phyloP scores from a whole-genome alignment of 495 filamentous ascomycete species.

The Friedmanniomyces endolithicus region DNA sequence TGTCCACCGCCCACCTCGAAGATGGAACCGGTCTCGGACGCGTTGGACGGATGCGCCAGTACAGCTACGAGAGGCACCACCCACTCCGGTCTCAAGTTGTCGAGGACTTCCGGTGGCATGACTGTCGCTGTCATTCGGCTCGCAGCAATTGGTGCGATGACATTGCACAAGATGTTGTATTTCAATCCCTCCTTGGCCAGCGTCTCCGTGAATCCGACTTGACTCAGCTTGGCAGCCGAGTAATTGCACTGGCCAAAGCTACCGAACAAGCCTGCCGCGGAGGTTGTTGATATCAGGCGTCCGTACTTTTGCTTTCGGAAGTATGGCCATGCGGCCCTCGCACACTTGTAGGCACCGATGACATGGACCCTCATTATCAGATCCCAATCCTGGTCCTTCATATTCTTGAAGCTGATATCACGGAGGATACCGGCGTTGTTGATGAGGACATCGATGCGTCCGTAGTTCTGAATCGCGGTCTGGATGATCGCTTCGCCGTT shows the following conservation, averaged over 20 bases:
- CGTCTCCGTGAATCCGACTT: conserved; percentile 97
- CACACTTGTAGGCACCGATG: conserved; percentile 92
- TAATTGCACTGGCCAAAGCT: conserved; percentile 96
- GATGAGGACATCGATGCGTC: conserved; percentile 85
- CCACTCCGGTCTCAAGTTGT: conserved; percentile 87
- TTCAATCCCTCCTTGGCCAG: conserved; percentile 95
- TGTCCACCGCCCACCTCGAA: conserved; percentile 92
- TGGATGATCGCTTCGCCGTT: conserved; percentile 92
- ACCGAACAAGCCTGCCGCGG: conserved; percentile 89
- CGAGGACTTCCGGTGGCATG: conserved; percentile 89
- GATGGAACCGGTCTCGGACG: conserved; percentile 70
- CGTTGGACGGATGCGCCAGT: conserved; percentile 80
- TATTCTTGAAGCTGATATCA: conserved; percentile 97
- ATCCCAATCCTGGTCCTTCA: conserved; percentile 96
- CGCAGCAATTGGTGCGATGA: conserved; percentile 92
- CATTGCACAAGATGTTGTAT: conserved; percentile 95
- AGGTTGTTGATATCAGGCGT: conserved; percentile 89
- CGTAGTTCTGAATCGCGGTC: conserved; percentile 84
- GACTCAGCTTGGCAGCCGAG: conserved; percentile 86
- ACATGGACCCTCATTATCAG: conserved; percentile 87
- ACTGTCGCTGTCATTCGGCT: conserved; percentile 95
- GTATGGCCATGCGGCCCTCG: conserved; percentile 91
- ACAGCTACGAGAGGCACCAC: conserved; percentile 87
- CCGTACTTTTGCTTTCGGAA: conserved; percentile 98
- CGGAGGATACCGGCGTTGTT: conserved; percentile 98